These are phyloP conservation scores for Porodaedalea pini DNA, from an alignment of 1,284 basidiomycete species.

Conservation along the genomic window DNA sequence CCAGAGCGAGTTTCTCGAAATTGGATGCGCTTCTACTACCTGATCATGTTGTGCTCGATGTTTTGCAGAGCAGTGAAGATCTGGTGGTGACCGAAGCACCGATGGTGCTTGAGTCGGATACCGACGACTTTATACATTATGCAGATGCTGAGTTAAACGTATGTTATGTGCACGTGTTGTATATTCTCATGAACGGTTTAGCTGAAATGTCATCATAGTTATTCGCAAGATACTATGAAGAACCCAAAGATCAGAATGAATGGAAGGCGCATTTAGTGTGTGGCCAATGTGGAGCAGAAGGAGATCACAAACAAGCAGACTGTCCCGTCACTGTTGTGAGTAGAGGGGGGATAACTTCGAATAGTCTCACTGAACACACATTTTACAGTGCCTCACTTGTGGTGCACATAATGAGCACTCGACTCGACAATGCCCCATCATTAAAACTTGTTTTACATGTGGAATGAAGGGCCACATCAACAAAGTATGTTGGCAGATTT, in stretches of 20 bases:
- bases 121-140: slow-evolving; percentile 20
- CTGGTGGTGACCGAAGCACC: not conserved
- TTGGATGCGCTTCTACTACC: slow-evolving; percentile 6
- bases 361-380: not conserved
- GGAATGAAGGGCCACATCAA: slow-evolving; percentile 85
- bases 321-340: slow-evolving; percentile 20
- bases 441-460: slow-evolving; percentile 82
- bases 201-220: not conserved
- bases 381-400: slow-evolving; percentile 76
- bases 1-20: not conserved
- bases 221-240: slow-evolving; percentile 17
- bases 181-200: not conserved
- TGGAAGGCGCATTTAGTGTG: slow-evolving; percentile 13
- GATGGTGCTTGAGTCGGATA: slow-evolving; percentile 11
- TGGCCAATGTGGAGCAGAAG: slow-evolving; percentile 20
- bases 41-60: slow-evolving; percentile 14
- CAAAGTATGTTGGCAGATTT: slow-evolving; percentile 40
- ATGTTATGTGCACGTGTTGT: not conserved
- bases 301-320: slow-evolving; percentile 18
- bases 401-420: slow-evolving; percentile 83
- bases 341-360: not conserved
- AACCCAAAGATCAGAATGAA: slow-evolving; percentile 11
- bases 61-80: not conserved
- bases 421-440: slow-evolving; percentile 80
- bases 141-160: slow-evolving; percentile 16